Base-by-base conservation (phyloP, 2,329 filamentous ascomycete species). In the Paecilomyces fulvus region DNA sequence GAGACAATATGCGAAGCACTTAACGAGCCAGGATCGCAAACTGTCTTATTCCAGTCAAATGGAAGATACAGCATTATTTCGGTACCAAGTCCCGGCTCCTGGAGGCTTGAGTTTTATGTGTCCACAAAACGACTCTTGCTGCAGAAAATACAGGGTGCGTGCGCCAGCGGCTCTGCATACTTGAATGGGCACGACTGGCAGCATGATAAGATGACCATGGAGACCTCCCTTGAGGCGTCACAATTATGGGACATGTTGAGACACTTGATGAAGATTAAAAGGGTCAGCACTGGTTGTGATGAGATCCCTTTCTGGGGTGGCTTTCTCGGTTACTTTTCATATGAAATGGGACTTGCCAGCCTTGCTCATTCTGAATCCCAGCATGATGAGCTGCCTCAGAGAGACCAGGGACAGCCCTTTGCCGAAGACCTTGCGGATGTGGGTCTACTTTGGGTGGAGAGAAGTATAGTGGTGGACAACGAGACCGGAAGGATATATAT, bases 321-420 rank as follows among this genome's bases (percentile, higher is more conserved):
- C 0, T 85, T 95, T 58, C 83, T 95, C 73, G 91, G 91, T 0
- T 95, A 87, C 65, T 81, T 90, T 53, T 90, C 89, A 0, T 95
- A 96, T 59, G 91, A 96, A 70, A 83, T 91, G 67, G 89, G 90
- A 0, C 75, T 95, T 1, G 76, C 70, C 6, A 66, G 70, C 52
- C 61, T 83, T 79, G 17, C 84, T 85, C 71, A 70, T 51, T 64
- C 68, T 2, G 66, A 67, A 51, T 56, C 55, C 71, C 52, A 75
- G 61, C 23, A 31, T 9, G 23, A 17, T 9, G n/a, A 48, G 21
- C 17, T 21, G 11, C 20, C 48, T 31, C 9, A 28, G 33, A n/a
- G 61, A 64, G n/a, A 61, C 66, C 3, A 64, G 69, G 10, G 66
- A 66, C 1, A 60, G 61, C 20, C 73, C 9, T 49, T 55, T 11